A percentile compares a stretch with the other conserved stretches of the same genome.
Conservation (phyloP, 2,329 filamentous ascomycete species). For the Dothistroma septosporum region DNA sequence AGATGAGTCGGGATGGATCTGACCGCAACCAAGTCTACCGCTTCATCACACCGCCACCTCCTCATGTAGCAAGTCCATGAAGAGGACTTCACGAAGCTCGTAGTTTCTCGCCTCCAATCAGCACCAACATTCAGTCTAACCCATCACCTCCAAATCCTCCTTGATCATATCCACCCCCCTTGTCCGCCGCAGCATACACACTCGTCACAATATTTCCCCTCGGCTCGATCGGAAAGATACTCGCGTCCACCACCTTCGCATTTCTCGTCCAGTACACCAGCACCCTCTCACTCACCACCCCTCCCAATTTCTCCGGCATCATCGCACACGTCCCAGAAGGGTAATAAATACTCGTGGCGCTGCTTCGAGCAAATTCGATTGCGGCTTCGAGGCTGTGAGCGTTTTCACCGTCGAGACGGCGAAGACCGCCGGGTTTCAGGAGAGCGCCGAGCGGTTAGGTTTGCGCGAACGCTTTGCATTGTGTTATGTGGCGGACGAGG, state of each 20-base stretch:
- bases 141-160: constrained; percentile 4
- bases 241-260: constrained; percentile 24
- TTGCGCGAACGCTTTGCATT: constrained; percentile 41
- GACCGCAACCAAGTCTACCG: too few species aligned
- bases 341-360: constrained; percentile 35
- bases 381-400: constrained; percentile 19
- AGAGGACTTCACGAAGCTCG: too few species aligned
- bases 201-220: constrained; percentile 19
- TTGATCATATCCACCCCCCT: constrained; percentile 13
- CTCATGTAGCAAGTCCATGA: too few species aligned
- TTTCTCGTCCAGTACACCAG: constrained; percentile 7
- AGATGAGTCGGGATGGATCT: too few species aligned
- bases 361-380: constrained; percentile 16
- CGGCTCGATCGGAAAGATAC: constrained; percentile 49
- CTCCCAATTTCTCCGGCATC: constrained; percentile 13
- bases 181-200: constrained; percentile 20
- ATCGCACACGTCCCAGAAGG: constrained; percentile 40
- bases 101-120: background rate
- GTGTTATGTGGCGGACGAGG: constrained; percentile 25
- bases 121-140: background rate
- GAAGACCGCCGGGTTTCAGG: constrained; percentile 18
- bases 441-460: constrained; percentile 37
- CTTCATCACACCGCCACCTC: too few species aligned
- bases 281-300: constrained; percentile 7
- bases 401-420: constrained; percentile 8